Evolutionary conservation across 2,329 filamentous ascomycete genomes (phyloP).

Genomic region (Macroventuria anomochaeta): DNA sequence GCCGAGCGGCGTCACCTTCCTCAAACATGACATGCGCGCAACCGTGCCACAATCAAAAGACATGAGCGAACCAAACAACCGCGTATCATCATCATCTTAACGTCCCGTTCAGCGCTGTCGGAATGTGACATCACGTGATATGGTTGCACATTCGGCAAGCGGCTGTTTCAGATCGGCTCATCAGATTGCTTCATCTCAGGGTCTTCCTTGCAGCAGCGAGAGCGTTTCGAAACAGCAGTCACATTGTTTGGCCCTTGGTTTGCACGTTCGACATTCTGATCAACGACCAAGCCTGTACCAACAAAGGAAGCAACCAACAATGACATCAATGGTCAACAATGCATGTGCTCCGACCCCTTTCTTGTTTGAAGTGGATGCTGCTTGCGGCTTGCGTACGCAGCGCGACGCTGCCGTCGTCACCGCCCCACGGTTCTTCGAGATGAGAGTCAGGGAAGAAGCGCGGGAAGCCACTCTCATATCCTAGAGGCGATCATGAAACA

Average conservation of each 20-base stretch:
- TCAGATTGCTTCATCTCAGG: slow-evolving; percentile 14
- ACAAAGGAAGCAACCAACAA: slow-evolving; percentile 1
- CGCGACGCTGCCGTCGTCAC: slow-evolving; percentile 3
- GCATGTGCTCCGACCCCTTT: not conserved
- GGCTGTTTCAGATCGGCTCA: slow-evolving; percentile 7
- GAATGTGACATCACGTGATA: not conserved
- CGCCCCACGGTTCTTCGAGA: not conserved
- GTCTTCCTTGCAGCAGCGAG: slow-evolving; percentile 7
- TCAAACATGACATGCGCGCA: not conserved
- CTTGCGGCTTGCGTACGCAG: not conserved
- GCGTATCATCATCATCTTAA: slow-evolving; percentile 1
- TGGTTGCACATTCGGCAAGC: not conserved
- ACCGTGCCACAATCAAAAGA: slow-evolving; percentile 1
- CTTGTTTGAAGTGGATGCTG: not conserved
- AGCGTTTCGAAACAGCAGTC: slow-evolving; percentile 6
- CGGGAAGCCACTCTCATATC: slow-evolving; percentile 15
- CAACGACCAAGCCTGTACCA: not conserved
- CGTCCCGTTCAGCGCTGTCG: not conserved
- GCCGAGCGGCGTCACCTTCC: not conserved
- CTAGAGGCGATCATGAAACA: slow-evolving; percentile 14
- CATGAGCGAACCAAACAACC: slow-evolving; percentile 1
- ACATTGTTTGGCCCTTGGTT: slow-evolving; percentile 6
- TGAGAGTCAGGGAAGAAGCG: not conserved
- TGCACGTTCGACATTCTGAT: slow-evolving; percentile 9
- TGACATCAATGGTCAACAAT: not conserved